Evolutionary conservation across 306 rosid genomes (phyloP), one percentile per base, ranked within the genome.

Genomic region (Quercus dentata): DNA sequence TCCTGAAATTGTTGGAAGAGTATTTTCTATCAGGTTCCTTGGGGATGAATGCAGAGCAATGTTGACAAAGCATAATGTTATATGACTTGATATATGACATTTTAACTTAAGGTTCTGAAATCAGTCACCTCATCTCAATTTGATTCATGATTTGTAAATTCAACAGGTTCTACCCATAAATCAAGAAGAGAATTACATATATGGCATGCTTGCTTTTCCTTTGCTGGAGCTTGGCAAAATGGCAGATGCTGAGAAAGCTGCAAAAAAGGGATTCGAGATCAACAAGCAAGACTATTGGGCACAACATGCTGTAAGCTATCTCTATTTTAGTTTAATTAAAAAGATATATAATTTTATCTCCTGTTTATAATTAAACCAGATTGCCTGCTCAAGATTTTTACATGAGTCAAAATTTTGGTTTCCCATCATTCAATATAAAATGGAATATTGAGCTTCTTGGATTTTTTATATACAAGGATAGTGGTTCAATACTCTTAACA

Each of bases 201-300:
- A 91, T 77, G 98, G 99, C 79, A 67, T 92, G 94, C 98, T 91
- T 84, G 91, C 99, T 69, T 95, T 95, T 83, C 79, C 99, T 73
- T 82, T 95, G 56, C 76, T 95, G 81, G 99, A 95, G 92, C 92
- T 95, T 77, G 92, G 88, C 57, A 79, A 23, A 69, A 85, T 92
- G 90, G 87, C 31, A 78, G 99, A 95, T 19, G 99, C 99, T 13
- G 92, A 91, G 84, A 58, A 87, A 75, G 99, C 98, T 57, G 91
- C 97, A 56, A 89, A 69, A 83, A 87, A 74, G 83, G 99, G 94
- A 75, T 86, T 81, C 65, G 88, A 89, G 82, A 90, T 92, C 86
- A 89, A 91, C 84, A 79, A 83, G 78, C 82, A 85, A 21, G 99
- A 95, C 74, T 14, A 31, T 73, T 95, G 99, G 99, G 85, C 89